These are phyloP conservation scores for Yarrowia divulgata DNA, from an alignment of 805 yeast genomes.

Conservation along the genomic window DNA sequence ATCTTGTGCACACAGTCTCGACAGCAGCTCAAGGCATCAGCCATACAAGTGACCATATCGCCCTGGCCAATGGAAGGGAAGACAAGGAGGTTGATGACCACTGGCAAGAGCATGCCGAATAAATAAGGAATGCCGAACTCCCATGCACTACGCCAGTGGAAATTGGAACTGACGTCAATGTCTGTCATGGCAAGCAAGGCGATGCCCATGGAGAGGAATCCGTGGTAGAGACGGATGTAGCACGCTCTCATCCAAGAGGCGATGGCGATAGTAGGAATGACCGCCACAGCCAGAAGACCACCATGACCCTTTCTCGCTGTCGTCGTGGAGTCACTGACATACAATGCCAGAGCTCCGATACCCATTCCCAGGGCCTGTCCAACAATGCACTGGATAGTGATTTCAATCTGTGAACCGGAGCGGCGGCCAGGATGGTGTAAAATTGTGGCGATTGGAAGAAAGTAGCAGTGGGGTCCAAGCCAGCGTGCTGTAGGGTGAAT, in stretches of 20 bases:
- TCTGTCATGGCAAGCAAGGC: conserved; percentile 51
- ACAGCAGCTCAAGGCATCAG: conserved; percentile 23
- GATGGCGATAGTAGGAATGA: conserved; percentile 52
- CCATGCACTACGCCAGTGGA: conserved; percentile 45
- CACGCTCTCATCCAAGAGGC: conserved; percentile 55
- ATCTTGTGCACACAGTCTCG: conserved; percentile 22
- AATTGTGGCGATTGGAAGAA: conserved; percentile 55
- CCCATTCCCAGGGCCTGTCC: conserved; percentile 57
- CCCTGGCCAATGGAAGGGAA: conserved; percentile 56
- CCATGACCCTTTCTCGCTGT: conserved; percentile 56
- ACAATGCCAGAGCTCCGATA: conserved; percentile 56
- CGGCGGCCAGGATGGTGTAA: conserved; percentile 59
- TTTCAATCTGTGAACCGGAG: conserved; percentile 58
- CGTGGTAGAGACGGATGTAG: conserved; percentile 54
- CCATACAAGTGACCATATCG: conserved; percentile 42
- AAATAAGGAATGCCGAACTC: conserved; percentile 57
- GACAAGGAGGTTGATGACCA: conserved; percentile 50
- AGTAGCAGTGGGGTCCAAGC: conserved; percentile 55
- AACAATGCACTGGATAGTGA: conserved; percentile 52
- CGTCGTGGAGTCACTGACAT: conserved; percentile 53
- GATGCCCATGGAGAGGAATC: conserved; percentile 43
- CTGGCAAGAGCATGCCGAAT: conserved; percentile 54
- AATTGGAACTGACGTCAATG: conserved; percentile 46
- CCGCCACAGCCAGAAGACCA: conserved; percentile 56
- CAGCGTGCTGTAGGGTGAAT: conserved; percentile 53